Percentiles rank a stretch among this genome's conserved stretches.
These are phyloP conservation scores for Xylaria sp. DNA, from an alignment of 2,329 filamentous ascomycete genomes.

Conservation along the genomic window DNA sequence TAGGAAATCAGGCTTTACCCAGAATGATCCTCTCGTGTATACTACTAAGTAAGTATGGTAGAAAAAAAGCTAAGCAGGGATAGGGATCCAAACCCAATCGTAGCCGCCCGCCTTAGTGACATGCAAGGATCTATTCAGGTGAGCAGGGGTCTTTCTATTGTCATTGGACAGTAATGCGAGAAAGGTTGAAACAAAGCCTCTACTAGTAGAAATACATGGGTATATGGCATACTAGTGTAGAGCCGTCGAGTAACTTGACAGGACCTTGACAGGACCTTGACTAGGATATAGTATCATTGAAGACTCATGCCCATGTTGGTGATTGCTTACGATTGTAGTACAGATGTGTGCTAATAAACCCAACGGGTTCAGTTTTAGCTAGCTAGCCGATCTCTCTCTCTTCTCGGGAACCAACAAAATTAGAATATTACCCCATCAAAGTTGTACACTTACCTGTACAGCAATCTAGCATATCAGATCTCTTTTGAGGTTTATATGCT, in stretches of 20 bases:
- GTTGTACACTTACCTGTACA: background rate
- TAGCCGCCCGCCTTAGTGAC: conserved; percentile 42
- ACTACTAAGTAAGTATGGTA: too few relatives aligned
- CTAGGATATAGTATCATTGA: conserved; percentile 44
- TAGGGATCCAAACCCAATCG: conserved; percentile 47
- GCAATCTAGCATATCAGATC: background rate
- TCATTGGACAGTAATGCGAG: conserved; percentile 47
- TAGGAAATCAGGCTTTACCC: conserved; percentile 17
- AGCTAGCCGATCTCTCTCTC: conserved; percentile 20
- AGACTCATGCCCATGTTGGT: conserved; percentile 28
- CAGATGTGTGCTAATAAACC: background rate
- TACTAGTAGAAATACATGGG: conserved; percentile 15
- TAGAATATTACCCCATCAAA: background rate
- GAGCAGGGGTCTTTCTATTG: conserved; percentile 46
- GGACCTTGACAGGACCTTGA: background rate
- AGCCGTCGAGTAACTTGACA: conserved; percentile 48
- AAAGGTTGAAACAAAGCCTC: conserved; percentile 41
- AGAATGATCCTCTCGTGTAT: too few relatives aligned
- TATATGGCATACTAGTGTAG: background rate
- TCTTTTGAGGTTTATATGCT: background rate
- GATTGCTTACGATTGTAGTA: background rate
- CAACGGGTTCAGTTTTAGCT: conserved; percentile 21
- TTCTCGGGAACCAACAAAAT: conserved; percentile 5
- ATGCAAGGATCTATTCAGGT: conserved; percentile 46
- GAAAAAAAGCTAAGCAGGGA: conserved; percentile 34